A percentile compares a stretch with the other conserved stretches of the same genome.
Conservation (phyloP, 2,329 filamentous ascomycete genomes). For the Fusarium incarnatum region DNA sequence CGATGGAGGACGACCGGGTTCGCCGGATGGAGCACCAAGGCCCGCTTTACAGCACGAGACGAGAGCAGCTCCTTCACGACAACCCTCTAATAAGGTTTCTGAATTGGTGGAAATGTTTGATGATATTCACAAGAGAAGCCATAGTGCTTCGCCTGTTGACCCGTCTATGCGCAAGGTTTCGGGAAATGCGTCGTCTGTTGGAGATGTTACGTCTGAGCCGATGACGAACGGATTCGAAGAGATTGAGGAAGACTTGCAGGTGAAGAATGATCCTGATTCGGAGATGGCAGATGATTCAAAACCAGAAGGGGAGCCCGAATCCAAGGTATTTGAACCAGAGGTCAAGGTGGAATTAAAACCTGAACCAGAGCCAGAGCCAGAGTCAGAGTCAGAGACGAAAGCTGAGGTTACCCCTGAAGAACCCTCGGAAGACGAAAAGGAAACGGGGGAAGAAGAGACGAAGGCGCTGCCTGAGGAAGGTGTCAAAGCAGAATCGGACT, state of each 20-base stretch:
- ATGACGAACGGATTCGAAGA: background rate
- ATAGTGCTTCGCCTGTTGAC: conserved; percentile 40
- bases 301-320: background rate
- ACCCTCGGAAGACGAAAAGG: background rate
- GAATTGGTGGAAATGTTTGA: conserved; percentile 64
- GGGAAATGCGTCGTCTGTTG: conserved; percentile 12
- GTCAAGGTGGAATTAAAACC: background rate
- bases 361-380: background rate
- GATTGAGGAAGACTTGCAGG: background rate
- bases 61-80: conserved; percentile 29
- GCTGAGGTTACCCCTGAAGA: conserved; percentile 1
- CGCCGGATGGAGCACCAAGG: conserved; percentile 32
- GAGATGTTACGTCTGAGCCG: conserved; percentile 3
- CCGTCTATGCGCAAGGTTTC: conserved; percentile 31
- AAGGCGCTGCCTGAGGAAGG: background rate
- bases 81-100: conserved; percentile 59
- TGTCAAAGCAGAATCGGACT: conserved; percentile 19
- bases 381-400: background rate
- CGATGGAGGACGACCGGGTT: conserved; percentile 30
- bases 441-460: background rate
- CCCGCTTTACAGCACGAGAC: conserved; percentile 30
- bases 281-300: background rate
- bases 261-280: background rate
- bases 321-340: background rate
- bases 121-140: conserved; percentile 52